Conservation (phyloP, 306 rosid genomes). For the Hippophae tibetana region DNA sequence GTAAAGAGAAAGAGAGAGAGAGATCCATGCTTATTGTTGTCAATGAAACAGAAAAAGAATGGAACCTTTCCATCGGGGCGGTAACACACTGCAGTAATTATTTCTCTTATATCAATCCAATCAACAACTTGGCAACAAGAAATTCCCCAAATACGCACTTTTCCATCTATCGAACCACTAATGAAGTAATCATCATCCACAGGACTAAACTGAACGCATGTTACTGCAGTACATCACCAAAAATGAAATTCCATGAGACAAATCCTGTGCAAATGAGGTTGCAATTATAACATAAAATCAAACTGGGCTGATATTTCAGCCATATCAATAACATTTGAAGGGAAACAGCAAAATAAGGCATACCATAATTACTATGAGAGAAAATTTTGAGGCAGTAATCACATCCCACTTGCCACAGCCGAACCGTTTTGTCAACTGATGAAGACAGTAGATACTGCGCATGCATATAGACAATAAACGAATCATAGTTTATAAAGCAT, state of each 20-base stretch:
- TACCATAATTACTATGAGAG: slow-evolving; percentile 88
- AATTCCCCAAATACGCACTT: slow-evolving; percentile 89
- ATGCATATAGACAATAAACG: slow-evolving; percentile 21
- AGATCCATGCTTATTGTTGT: slow-evolving; percentile 9
- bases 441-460: slow-evolving; percentile 85
- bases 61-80: slow-evolving; percentile 88
- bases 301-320: slow-evolving; percentile 8
- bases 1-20: slow-evolving; percentile 6
- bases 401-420: slow-evolving; percentile 72
- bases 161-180: slow-evolving; percentile 95
- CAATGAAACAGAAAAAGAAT: slow-evolving; percentile 14
- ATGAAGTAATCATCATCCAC: slow-evolving; percentile 84
- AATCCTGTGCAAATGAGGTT: neutral
- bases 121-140: slow-evolving; percentile 72
- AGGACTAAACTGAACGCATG: slow-evolving; percentile 87
- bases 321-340: slow-evolving; percentile 3
- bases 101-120: slow-evolving; percentile 68
- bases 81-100: slow-evolving; percentile 84
- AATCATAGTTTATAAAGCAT: slow-evolving; percentile 11
- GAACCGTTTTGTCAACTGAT: slow-evolving; percentile 88
- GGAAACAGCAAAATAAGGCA: slow-evolving; percentile 12
- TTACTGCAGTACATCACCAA: slow-evolving; percentile 44
- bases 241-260: slow-evolving; percentile 16
- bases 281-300: slow-evolving; percentile 6
- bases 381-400: slow-evolving; percentile 68